These are phyloP conservation scores for Penicillium daleae DNA, from an alignment of 495 filamentous ascomycete species.

Conservation along the genomic window DNA sequence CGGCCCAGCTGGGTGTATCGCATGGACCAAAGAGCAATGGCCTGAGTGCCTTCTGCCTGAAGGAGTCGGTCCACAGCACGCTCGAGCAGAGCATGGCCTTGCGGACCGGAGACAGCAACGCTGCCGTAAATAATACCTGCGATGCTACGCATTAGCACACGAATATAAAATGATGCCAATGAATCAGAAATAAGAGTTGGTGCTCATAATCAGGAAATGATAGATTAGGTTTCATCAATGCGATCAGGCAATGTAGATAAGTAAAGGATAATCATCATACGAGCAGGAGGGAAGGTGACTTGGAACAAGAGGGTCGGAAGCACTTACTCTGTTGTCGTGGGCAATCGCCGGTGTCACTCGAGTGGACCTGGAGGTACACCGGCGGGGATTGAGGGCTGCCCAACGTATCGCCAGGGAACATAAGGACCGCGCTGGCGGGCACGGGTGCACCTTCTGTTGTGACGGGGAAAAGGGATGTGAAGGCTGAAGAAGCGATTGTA, in stretches of 20 bases:
- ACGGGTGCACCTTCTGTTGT: slow-evolving; percentile 72
- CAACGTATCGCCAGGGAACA: slow-evolving; percentile 64
- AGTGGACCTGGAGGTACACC: slow-evolving; percentile 76
- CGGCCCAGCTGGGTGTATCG: slow-evolving; percentile 60
- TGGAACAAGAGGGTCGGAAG: slow-evolving; percentile 20
- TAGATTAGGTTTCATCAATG: slow-evolving; percentile 72
- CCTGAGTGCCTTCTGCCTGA: slow-evolving; percentile 30
- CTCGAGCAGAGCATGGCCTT: slow-evolving; percentile 50
- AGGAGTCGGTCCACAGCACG: slow-evolving; percentile 61
- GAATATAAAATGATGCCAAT: slow-evolving; percentile 15
- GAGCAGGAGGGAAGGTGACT: slow-evolving; percentile 35
- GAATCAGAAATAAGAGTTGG: slow-evolving; percentile 15
- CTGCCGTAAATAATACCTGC: slow-evolving; percentile 75
- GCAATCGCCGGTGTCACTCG: slow-evolving; percentile 87
- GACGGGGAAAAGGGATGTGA: slow-evolving; percentile 68
- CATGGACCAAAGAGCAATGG: slow-evolving; percentile 61
- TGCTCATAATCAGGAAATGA: slow-evolving; percentile 74
- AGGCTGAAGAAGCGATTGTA: slow-evolving; percentile 68
- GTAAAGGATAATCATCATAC: slow-evolving; percentile 83
- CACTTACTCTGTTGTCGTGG: slow-evolving; percentile 84
- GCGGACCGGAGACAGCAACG: slow-evolving; percentile 39
- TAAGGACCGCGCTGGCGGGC: slow-evolving; percentile 74
- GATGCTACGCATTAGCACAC: slow-evolving; percentile 48
- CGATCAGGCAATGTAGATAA: slow-evolving; percentile 99
- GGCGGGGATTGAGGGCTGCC: slow-evolving; percentile 48